Percentiles rank a stretch among this genome's conserved stretches.
phyloP scores from a whole-genome alignment of 202 grass and related monocot species.

The Miscanthus sacchariflorus region DNA sequence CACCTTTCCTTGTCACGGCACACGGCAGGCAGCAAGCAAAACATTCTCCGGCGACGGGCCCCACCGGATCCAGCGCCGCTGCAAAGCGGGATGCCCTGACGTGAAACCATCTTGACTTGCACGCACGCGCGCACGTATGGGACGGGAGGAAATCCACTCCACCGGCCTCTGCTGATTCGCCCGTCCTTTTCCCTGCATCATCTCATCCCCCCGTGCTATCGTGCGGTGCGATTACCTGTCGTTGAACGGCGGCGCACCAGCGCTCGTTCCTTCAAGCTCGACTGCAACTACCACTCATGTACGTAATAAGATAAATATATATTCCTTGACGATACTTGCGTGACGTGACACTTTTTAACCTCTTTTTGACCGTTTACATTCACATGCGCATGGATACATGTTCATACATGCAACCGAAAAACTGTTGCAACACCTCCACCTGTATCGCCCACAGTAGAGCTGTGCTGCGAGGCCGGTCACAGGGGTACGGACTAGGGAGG shows the following conservation, averaged over 20 bases:
- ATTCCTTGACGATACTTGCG: neutral
- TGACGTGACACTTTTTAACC: neutral
- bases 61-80: neutral
- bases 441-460: neutral
- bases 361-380: constrained; percentile 27
- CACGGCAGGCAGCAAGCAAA: neutral
- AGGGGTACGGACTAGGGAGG: too few species aligned
- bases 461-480: too few species aligned
- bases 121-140: too few species aligned
- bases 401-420: neutral
- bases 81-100: constrained; percentile 3
- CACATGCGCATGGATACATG: neutral
- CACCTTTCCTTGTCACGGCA: neutral
- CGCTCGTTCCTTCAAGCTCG: neutral
- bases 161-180: neutral
- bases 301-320: neutral
- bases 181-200: constrained; percentile 7
- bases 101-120: neutral
- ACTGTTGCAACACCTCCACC: neutral
- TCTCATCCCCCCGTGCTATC: neutral
- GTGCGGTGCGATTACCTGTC: neutral
- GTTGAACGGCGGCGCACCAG: neutral
- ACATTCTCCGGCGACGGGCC: neutral
- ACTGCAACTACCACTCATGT: neutral
- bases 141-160: neutral